Evolutionary conservation across 129 eudicot genomes (phyloP).

Genomic region (Flaveria robusta): DNA sequence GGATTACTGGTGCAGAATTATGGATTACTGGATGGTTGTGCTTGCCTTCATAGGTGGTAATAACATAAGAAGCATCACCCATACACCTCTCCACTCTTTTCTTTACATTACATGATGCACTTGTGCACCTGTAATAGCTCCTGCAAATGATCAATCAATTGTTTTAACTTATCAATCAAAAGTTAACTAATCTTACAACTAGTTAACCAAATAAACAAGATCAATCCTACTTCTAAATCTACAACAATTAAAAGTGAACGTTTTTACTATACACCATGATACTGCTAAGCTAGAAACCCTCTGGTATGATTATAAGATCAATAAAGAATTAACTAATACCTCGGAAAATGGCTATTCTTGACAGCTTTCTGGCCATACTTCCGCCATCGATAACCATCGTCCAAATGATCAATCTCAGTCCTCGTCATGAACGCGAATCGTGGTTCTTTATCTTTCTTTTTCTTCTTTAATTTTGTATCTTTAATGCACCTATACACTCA

Average conservation of each 20-base stretch:
- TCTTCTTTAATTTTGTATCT: conserved; percentile 32
- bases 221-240: too few species aligned
- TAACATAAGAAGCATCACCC: conserved; percentile 55
- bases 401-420: conserved; percentile 84
- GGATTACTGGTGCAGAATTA: not conserved
- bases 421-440: conserved; percentile 89
- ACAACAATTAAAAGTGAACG: too few species aligned
- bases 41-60: conserved; percentile 85
- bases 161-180: not conserved
- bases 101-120: conserved; percentile 72
- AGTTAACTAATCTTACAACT: too few species aligned
- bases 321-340: conserved; percentile 37
- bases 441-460: conserved; percentile 60
- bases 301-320: too few species aligned
- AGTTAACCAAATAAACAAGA: too few species aligned
- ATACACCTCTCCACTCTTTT: conserved; percentile 76
- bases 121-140: conserved; percentile 84
- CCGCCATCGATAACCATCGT: conserved; percentile 89
- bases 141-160: conserved; percentile 28
- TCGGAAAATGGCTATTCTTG: conserved; percentile 85
- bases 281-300: too few species aligned
- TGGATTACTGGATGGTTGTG: conserved; percentile 62
- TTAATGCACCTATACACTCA: conserved; percentile 39
- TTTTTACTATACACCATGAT: too few species aligned
- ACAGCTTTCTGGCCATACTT: conserved; percentile 95